phyloP scores from a whole-genome alignment of 2,329 filamentous ascomycete species.

The Xylariaceae sp. region DNA sequence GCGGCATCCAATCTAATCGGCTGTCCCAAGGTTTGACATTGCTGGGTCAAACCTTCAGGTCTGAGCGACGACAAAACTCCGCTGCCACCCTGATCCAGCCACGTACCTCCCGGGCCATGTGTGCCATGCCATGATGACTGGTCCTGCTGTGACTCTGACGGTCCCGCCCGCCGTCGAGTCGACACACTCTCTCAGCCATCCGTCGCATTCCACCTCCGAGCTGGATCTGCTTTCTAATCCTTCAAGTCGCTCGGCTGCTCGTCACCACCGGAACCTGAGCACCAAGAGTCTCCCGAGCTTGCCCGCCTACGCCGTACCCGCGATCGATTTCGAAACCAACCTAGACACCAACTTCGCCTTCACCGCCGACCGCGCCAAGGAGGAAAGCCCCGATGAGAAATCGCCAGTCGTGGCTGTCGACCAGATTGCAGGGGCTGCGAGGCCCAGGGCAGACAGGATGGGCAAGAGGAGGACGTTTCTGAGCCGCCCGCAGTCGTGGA shows the following conservation, averaged over 20 bases:
- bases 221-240: constrained; percentile 7
- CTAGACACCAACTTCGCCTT: constrained; percentile 40
- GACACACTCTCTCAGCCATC: constrained; percentile 23
- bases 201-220: constrained; percentile 21
- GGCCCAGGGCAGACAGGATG: constrained; percentile 20
- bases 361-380: constrained; percentile 20
- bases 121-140: constrained; percentile 39
- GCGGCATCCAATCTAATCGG: no score
- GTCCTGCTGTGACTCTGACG: constrained; percentile 31
- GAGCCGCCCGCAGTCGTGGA: constrained; percentile 45
- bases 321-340: constrained; percentile 42
- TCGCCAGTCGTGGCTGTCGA: constrained; percentile 11
- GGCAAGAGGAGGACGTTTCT: constrained; percentile 39
- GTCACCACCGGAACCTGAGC: constrained; percentile 16
- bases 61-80: neutral
- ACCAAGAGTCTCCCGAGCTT: constrained; percentile 29
- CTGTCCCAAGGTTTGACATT: no score
- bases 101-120: no score
- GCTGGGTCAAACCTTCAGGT: no score
- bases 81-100: neutral
- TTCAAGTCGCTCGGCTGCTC: constrained; percentile 6
- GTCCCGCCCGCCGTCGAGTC: constrained; percentile 32
- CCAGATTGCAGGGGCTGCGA: constrained; percentile 18
- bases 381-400: constrained; percentile 22
- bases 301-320: constrained; percentile 43